Evolutionary conservation across 495 filamentous ascomycete species (phyloP), one percentile per base, ranked within the genome.

Genomic region (Hypoxylon cercidicola): DNA sequence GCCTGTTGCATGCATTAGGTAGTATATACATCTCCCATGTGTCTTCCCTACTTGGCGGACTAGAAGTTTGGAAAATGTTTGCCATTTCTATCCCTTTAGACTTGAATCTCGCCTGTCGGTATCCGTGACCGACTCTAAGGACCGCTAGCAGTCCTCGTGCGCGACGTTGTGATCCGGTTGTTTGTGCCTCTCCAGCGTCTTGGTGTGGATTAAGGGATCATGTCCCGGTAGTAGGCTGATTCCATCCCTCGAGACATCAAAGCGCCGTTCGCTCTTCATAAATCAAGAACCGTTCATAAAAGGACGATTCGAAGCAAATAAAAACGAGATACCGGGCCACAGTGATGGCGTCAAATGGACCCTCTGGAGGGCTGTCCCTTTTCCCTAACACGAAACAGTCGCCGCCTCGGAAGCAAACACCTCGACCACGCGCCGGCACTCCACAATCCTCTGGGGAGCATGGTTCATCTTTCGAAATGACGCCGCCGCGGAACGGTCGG

Each of bases 341-440:
- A 49, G 76, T 70, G 70, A 77, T 78, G 59, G 70, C 74, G 35
- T 71, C 75, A 40, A 71, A 68, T 43, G 74, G 65, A 10, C 61
- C 74, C 2, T 69, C 76, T 7, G 80, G 80, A 63, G 79, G 81
- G 35, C 80, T 83, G 69, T 83, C 81, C 62, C 79, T 83, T 62
- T 83, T 83, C 68, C 81, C 81, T 18, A 82, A 69, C 53, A 72
- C 72, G 18, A 60, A 68, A 15, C 68, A 55, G 41, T 60, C 68
- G 45, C 70, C 70, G 66, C 65, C 81, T 39, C 71, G 80, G 62
- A 78, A 70, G 55, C 73, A 77, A 40, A 63, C 72, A 5, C 69
- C 73, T 30, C 72, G 75, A 51, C 71, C 78, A 18, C 66, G 78
- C 52, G 73, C 74, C 30, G 59, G 59, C 18, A 79, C 77, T 25